Evolutionary conservation across 1,284 basidiomycete species (phyloP).

Genomic region (Cutaneotrichosporon spelunceum): DNA sequence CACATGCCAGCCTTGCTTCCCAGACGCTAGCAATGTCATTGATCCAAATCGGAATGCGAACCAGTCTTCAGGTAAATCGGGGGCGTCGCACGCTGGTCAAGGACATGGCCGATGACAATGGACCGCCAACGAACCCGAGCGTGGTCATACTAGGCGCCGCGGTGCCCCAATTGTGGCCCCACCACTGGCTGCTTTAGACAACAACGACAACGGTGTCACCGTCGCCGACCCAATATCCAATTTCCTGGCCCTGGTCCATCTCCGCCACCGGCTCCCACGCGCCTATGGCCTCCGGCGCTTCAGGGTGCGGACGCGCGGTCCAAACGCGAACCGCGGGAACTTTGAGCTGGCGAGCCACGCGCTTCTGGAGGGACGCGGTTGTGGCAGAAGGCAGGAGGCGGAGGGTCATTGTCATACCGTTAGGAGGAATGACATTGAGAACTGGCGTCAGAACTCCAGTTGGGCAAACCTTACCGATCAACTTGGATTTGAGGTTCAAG

Average conservation of each 20-base stretch:
- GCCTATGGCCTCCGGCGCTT: constrained; percentile 7
- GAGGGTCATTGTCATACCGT: constrained; percentile 18
- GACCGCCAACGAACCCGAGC: neutral
- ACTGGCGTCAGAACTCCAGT: constrained; percentile 9
- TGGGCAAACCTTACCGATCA: constrained; percentile 35
- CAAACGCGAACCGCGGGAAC: constrained; percentile 2
- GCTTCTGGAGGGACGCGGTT: constrained; percentile 13
- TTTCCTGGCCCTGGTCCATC: constrained; percentile 23
- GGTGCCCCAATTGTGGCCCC: neutral
- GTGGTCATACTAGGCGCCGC: constrained; percentile 2
- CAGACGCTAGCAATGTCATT: neutral
- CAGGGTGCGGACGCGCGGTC: constrained; percentile 14
- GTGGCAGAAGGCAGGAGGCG: constrained; percentile 17
- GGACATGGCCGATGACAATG: neutral
- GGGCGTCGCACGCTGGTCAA: neutral
- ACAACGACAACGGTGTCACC: constrained; percentile 18
- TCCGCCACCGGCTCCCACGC: constrained; percentile 25
- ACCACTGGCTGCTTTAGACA: neutral
- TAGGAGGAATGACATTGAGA: constrained; percentile 21
- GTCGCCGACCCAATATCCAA: constrained; percentile 25
- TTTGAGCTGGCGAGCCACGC: constrained; percentile 13
- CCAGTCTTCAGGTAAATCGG: neutral
- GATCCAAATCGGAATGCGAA: neutral
- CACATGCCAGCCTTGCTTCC: neutral
- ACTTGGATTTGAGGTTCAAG: constrained; percentile 28